Evolutionary conservation across 441 rosid genomes (phyloP), one percentile per base, ranked within the genome.

Genomic region (Adansonia madagascariensis): DNA sequence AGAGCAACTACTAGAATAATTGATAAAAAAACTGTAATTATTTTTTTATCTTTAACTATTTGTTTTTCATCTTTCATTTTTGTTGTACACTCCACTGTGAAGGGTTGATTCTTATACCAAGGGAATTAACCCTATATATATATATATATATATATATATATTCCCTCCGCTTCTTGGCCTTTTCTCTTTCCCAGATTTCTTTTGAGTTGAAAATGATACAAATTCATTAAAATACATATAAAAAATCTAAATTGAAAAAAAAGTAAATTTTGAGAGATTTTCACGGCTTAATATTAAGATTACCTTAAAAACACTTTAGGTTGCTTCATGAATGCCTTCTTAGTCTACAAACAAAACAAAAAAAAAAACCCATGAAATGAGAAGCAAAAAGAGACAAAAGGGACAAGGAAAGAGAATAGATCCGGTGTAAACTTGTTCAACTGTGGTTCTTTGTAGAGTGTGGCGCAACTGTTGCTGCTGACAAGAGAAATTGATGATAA

Each of bases 301-400:
- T 67, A 89, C 97, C 93, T 57, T 4, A 93, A 83, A 86, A 93
- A 93, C 74, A 93, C 91, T 82, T 93, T 93, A 56, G 94, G 94
- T 82, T 93, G 98, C 91, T 93, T 93, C 83, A 93, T 43, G 68
- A 91, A 93, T 7, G 97, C 97, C 78, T 87, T 93, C 56, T 90
- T 92, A 12, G 85, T 79, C 79, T 81, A 74, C 69, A 78, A 53
- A n/a, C 3, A 76, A 47, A 71, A 64, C 0, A 62, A 24, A 22
- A 24, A 1, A 49, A 0, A 9, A 80, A 8, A 27, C 39, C 39
- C 39, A 35, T 35, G 39, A 35, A 3, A 3, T 8, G 15, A 55
- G 17, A 71, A 9, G 10, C 63, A 35, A 53, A 17, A 14, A 53
- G 2, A 17, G 0, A 46, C 22, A 18, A 71, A 4, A 17, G 10